These are phyloP conservation scores for Lunularia cruciata DNA, from an alignment of 225 moss, liverwort and hornwort species.

Conservation along the genomic window DNA sequence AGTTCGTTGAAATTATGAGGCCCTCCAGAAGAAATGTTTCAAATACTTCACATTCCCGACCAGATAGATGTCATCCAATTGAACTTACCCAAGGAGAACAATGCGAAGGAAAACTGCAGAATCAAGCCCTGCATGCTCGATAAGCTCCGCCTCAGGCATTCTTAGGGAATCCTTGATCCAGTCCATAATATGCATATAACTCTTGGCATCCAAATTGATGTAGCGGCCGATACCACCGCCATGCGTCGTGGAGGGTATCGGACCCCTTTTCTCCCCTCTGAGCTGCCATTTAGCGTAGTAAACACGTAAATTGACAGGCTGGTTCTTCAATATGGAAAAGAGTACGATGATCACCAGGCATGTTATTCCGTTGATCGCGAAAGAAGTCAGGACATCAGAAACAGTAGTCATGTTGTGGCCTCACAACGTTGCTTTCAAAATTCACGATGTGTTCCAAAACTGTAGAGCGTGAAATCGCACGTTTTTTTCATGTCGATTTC, in stretches of 20 bases:
- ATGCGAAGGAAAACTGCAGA: constrained; percentile 75
- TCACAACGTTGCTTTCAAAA: not conserved
- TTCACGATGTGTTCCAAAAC: constrained; percentile 9
- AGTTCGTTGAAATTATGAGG: no score
- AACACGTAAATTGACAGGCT: constrained; percentile 78
- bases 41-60: no score
- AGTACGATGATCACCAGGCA: constrained; percentile 46
- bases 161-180: constrained; percentile 77
- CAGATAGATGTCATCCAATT: not conserved
- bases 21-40: no score
- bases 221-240: constrained; percentile 41
- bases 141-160: constrained; percentile 74
- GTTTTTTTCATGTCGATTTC: not conserved
- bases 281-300: constrained; percentile 76
- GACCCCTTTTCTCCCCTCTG: constrained; percentile 51
- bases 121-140: constrained; percentile 78
- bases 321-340: constrained; percentile 76
- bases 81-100: constrained; percentile 61
- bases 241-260: constrained; percentile 24
- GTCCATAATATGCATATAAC: constrained; percentile 83
- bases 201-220: constrained; percentile 65
- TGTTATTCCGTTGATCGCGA: constrained; percentile 63
- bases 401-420: constrained; percentile 33
- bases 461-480: not conserved
- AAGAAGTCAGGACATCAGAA: constrained; percentile 61